Conservation (phyloP, 257 asterid species). For the Solanum pinnatisectum region DNA sequence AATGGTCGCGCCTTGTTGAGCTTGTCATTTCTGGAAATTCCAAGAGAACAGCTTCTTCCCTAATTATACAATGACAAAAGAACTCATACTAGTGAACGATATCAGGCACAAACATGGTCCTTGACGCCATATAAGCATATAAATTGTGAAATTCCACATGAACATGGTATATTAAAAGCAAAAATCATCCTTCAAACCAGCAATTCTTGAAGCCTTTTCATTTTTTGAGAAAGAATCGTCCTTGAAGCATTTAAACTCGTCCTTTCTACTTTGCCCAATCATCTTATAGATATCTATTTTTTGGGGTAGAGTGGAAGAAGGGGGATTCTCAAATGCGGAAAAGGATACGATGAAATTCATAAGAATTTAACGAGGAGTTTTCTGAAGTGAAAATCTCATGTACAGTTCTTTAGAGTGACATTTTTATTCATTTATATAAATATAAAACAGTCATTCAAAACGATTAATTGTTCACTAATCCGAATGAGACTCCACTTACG, state of each 20-base stretch:
- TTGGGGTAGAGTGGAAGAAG: not conserved
- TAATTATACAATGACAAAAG: not conserved
- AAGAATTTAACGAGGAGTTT: not conserved
- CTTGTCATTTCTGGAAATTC: constrained; percentile 96
- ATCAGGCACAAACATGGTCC: not conserved
- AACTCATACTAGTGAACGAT: not conserved
- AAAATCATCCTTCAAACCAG: not conserved
- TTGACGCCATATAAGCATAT: not conserved
- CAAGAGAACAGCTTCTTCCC: constrained; percentile 57
- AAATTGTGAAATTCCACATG: not conserved
- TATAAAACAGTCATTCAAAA: too few relatives aligned
- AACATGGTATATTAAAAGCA: not conserved
- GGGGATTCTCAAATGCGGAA: not conserved
- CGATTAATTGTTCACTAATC: not conserved
- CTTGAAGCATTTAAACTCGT: not conserved
- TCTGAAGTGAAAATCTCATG: not conserved
- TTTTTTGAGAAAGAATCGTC: not conserved
- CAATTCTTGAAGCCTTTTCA: not conserved
- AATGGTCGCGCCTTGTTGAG: constrained; percentile 81
- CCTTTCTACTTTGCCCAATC: not conserved
- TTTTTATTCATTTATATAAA: not conserved
- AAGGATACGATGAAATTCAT: not conserved
- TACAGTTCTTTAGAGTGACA: not conserved
- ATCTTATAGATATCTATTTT: not conserved
- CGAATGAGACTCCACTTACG: not conserved